Percentiles rank a stretch among this genome's conserved stretches.
Conservation (phyloP, 148 eudicot species). For the Cornus controversa region DNA sequence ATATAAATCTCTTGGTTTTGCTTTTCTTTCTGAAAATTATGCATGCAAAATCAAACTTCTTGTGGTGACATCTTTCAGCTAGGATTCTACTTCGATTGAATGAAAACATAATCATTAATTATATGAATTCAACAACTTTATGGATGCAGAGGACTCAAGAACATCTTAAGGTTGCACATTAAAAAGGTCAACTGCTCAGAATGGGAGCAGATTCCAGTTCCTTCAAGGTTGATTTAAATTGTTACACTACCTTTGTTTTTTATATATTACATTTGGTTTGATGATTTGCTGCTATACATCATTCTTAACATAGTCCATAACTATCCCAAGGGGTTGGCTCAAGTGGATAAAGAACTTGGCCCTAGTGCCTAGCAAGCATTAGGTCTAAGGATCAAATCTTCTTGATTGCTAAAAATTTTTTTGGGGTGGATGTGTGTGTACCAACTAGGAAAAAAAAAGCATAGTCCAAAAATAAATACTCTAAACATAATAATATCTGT, state of each 20-base stretch:
- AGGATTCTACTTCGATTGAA: background rate
- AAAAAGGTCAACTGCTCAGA: constrained; percentile 57
- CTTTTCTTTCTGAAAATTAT: background rate
- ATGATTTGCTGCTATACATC: constrained; percentile 1
- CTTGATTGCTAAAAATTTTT: too few species aligned
- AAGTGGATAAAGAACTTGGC: too few species aligned
- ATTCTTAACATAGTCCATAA: background rate
- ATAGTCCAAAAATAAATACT: too few species aligned
- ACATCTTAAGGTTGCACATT: constrained; percentile 65
- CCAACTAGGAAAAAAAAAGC: too few species aligned
- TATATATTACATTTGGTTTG: background rate
- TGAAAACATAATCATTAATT: constrained; percentile 4
- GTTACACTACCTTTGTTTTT: background rate
- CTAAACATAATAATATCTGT: too few species aligned
- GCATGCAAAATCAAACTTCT: background rate
- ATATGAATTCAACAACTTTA: background rate
- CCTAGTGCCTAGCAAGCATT: too few species aligned
- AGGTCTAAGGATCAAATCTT: too few species aligned
- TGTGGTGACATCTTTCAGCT: background rate
- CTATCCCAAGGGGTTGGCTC: too few species aligned
- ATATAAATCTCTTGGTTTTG: too few species aligned
- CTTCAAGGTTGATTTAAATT: constrained; percentile 58
- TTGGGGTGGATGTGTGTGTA: too few species aligned
- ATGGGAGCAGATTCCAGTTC: constrained; percentile 83
- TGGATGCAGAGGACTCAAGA: constrained; percentile 75